These are phyloP conservation scores for Mucor velutinosus DNA, from an alignment of 371 early-diverging fungal genomes.

Conservation along the genomic window DNA sequence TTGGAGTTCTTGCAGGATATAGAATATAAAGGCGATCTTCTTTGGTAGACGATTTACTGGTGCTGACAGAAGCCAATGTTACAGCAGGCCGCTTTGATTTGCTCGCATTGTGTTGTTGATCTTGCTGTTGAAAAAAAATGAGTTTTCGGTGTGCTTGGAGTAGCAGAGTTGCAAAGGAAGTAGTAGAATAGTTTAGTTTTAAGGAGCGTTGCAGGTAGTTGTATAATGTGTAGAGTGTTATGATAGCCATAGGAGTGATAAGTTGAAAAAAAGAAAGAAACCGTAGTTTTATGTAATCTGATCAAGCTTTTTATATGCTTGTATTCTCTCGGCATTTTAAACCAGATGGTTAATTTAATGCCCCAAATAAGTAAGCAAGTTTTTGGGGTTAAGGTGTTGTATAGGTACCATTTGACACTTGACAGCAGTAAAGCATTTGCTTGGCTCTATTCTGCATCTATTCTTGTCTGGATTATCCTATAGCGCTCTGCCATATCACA, in stretches of 20 bases:
- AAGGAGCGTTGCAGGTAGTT: slow-evolving; percentile 21
- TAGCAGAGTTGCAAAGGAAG: slow-evolving; percentile 14
- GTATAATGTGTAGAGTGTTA: slow-evolving; percentile 14
- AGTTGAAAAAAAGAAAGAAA: not conserved
- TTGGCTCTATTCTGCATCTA: not conserved
- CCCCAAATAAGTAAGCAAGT: slow-evolving; percentile 3
- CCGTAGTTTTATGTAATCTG: not conserved
- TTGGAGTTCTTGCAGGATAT: slow-evolving; percentile 18
- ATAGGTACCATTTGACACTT: not conserved
- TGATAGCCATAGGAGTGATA: slow-evolving; percentile 12
- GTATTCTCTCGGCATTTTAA: slow-evolving; percentile 2
- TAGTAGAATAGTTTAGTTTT: slow-evolving; percentile 6
- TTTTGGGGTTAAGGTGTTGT: slow-evolving; percentile 7
- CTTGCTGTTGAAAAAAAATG: not conserved
- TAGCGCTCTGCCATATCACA: too few relatives aligned
- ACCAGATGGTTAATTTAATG: not conserved
- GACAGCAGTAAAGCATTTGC: not conserved
- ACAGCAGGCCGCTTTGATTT: not conserved
- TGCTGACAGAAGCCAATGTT: not conserved
- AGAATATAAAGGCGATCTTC: slow-evolving; percentile 9
- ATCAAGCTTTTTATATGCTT: not conserved
- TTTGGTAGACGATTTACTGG: not conserved
- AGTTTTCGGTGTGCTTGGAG: slow-evolving; percentile 17
- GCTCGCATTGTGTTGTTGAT: not conserved
- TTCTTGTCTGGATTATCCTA: not conserved